Evolutionary conservation across 2,329 filamentous ascomycete genomes (phyloP), one percentile per base, ranked within the genome.

Genomic region (Nigrospora oryzae): DNA sequence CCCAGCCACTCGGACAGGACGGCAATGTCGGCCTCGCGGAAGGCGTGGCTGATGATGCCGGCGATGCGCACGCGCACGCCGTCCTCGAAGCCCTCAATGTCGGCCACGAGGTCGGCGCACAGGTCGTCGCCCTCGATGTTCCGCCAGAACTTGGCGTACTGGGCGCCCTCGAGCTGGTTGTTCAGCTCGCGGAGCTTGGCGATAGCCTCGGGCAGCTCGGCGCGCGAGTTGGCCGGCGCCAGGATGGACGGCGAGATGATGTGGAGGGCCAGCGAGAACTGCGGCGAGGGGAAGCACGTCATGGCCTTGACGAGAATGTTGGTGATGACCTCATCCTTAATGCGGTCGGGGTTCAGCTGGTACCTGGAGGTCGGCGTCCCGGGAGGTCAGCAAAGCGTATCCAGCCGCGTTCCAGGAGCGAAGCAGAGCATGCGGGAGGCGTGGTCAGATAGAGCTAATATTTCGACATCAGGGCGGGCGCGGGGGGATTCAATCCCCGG

Each of bases 291-390:
- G 77, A 98, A 98, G 71, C 95, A 87, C 56, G 91, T 95, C 64
- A 98, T 83, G 55, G 90, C 80, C 77, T 97, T 98, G 75, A 95
- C 90, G 66, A 98, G 89, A 72, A 97, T 86, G 79, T 97, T 97
- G 76, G 93, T 97, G 68, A 93, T 89, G 62, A 91, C 89, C 70
- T 98, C 93, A 63, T 95, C 87, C 74, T 93, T 91, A 63, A 90
- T 83, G 58, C 95, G 88, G 75, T 97, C 90, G 43, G 93, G 93
- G 81, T 98, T 98, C 74, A 98, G 95, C 74, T 98, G 94, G 79
- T 98, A 98, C 54, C 93, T 98, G 58, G 49, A 15, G 23, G 42
- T 16, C 11, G 13, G 40, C 14, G 11, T 3, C 10, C 17, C 38
- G 30, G 38, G 40, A 1, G 2, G 42, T 44, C 14, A 44, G 42